phyloP scores from a whole-genome alignment of 371 early-diverging fungal genomes.

The Cokeromyces recurvatus region DNA sequence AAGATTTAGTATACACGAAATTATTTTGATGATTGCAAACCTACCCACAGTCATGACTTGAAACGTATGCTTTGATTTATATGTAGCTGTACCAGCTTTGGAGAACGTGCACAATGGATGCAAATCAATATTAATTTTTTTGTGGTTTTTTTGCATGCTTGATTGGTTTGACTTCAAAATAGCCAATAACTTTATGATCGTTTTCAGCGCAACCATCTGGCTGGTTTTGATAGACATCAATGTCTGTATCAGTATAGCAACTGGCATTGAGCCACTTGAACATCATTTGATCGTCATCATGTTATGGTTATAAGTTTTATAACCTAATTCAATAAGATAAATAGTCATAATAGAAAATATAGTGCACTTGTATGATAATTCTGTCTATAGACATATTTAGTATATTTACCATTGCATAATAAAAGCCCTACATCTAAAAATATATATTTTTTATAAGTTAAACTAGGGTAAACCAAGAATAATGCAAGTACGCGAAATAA shows the following conservation, averaged over 20 bases:
- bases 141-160: constrained; percentile 8
- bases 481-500: too few relatives aligned
- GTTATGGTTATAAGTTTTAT: too few relatives aligned
- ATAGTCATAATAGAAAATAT: too few relatives aligned
- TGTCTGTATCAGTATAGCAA: constrained; percentile 1
- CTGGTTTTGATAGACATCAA: constrained; percentile 8
- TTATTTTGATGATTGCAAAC: constrained; percentile 9
- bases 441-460: too few relatives aligned
- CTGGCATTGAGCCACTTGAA: background rate
- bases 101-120: constrained; percentile 8
- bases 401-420: too few relatives aligned
- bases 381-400: too few relatives aligned
- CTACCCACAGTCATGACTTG: constrained; percentile 10
- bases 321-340: too few relatives aligned
- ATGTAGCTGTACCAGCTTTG: constrained; percentile 5
- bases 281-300: background rate
- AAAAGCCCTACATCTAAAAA: too few relatives aligned
- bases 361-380: too few relatives aligned
- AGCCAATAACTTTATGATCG: constrained; percentile 6
- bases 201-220: constrained; percentile 8
- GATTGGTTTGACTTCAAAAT: constrained; percentile 12
- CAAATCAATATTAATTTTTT: constrained; percentile 9
- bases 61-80: constrained; percentile 7
- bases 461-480: too few relatives aligned
- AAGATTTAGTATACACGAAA: constrained; percentile 8